Evolutionary conservation across 225 moss, liverwort and hornwort genomes (phyloP), one percentile per base, ranked within the genome.

Genomic region (Straminergon stramineum): DNA sequence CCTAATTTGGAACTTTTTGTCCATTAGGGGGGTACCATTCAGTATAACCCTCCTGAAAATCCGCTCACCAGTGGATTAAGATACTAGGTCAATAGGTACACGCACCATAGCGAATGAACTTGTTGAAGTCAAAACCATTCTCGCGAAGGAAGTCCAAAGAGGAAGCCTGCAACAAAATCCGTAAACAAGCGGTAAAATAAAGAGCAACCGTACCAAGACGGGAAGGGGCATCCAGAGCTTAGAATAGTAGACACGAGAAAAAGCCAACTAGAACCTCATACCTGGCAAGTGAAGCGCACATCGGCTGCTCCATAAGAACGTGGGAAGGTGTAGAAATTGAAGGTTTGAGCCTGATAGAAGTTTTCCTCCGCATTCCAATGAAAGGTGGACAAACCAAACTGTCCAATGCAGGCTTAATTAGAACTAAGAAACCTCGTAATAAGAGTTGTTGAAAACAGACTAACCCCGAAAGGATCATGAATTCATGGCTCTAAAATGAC

Each of bases 131-230:
- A 87, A 99, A 99, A 84, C 92, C 91, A 90, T 97, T 95, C 62
- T 99, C 96, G 48, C 96, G 93, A 85, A 99, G 93, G 86, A 99
- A 99, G 92, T 96, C 97, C 93, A 99, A 92, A 71, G 97, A 99
- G n/a, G 93, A 91, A 66, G 98, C 96, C 94, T 99, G 95, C 73
- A 87, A 83, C 39, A 95, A 86, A 61, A 89, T 62, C 79, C 89
- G 76, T 52, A 82, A 83, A 77, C 56, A 55, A 83, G 77, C 62
- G 37, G 45, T 85, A 53, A 61, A 41, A 85, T 76, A 88, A 45
- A 87, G 85, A 69, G 87, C 52, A 81, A 84, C 65, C n/a, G 89
- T 61, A 41, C 73, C 66, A 83, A 62, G 74, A 80, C 70, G 24
- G 39, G 19, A 66, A 67, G 51, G 31, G 31, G 57, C 30, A 43